These are phyloP conservation scores for Posidonia australis DNA, from an alignment of 106 monocot species.

Conservation along the genomic window DNA sequence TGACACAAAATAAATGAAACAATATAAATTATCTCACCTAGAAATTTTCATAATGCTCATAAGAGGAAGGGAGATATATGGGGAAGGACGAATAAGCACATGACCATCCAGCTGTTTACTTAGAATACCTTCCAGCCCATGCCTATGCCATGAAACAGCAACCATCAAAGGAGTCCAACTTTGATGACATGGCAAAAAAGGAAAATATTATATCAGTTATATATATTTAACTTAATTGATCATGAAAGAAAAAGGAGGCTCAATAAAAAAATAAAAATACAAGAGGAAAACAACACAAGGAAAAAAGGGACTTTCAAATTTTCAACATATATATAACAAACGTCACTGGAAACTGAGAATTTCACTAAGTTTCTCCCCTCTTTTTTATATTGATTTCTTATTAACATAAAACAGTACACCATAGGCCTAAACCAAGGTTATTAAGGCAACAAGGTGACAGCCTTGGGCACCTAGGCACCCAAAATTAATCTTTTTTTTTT, in stretches of 20 bases:
- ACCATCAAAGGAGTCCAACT: constrained; percentile 95
- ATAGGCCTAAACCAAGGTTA: too few species aligned
- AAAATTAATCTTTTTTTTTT: too few species aligned
- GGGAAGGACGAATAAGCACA: constrained; percentile 58
- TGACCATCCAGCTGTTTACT: constrained; percentile 31
- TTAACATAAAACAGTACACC: too few species aligned
- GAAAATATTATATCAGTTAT: neutral
- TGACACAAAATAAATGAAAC: neutral
- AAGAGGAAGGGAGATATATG: constrained; percentile 74
- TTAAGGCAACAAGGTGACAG: too few species aligned
- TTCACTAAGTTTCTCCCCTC: too few species aligned
- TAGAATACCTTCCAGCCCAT: constrained; percentile 68
- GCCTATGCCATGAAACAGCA: constrained; percentile 80
- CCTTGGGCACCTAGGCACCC: too few species aligned
- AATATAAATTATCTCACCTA: constrained; percentile 32
- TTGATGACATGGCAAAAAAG: neutral
- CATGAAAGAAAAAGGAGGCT: neutral
- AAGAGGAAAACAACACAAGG: too few species aligned
- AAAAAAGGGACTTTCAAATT: too few species aligned
- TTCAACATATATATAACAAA: too few species aligned
- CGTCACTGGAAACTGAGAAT: too few species aligned
- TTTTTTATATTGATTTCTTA: too few species aligned
- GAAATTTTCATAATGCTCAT: constrained; percentile 84
- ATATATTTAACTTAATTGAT: neutral
- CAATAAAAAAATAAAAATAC: neutral